These are phyloP conservation scores for Allium fistulosum DNA, from an alignment of 106 monocot genomes.

Conservation along the genomic window DNA sequence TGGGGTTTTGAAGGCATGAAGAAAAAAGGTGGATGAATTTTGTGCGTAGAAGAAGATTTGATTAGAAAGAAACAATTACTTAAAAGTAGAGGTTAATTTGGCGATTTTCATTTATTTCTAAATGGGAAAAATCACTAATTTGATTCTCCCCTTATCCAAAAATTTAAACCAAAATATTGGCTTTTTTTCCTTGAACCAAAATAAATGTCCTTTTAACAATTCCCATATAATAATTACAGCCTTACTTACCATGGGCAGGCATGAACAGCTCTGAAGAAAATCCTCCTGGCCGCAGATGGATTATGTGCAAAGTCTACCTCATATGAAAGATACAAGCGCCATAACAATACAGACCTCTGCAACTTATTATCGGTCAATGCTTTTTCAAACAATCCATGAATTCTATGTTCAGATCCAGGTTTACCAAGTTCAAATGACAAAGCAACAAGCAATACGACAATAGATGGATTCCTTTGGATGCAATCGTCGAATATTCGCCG, in stretches of 20 bases:
- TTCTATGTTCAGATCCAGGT: conserved; percentile 54
- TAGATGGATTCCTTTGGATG: conserved; percentile 67
- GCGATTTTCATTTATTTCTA: no score
- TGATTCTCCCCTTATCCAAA: no score
- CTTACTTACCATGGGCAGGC: conserved; percentile 84
- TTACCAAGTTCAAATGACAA: conserved; percentile 63
- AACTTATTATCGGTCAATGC: conserved; percentile 63
- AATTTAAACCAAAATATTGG: no score
- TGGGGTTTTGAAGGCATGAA: no score
- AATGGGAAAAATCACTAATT: no score
- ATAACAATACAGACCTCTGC: conserved; percentile 85
- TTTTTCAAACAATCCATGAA: conserved; percentile 85
- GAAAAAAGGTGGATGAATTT: no score
- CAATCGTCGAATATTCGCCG: conserved; percentile 57
- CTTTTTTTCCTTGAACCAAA: no score
- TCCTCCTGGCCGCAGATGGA: conserved; percentile 50
- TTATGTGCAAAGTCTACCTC: conserved; percentile 44
- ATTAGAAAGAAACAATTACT: no score
- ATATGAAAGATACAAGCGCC: conserved; percentile 87
- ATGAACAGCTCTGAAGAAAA: conserved; percentile 93
- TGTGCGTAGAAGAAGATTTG: no score
- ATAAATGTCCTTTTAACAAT: no score
- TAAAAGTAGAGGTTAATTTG: no score
- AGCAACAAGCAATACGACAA: conserved; percentile 59
- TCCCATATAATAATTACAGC: no score